Percentiles rank a stretch among this genome's conserved stretches.
phyloP scores from a whole-genome alignment of 2,329 filamentous ascomycete genomes.

The Stemphylium beticola region DNA sequence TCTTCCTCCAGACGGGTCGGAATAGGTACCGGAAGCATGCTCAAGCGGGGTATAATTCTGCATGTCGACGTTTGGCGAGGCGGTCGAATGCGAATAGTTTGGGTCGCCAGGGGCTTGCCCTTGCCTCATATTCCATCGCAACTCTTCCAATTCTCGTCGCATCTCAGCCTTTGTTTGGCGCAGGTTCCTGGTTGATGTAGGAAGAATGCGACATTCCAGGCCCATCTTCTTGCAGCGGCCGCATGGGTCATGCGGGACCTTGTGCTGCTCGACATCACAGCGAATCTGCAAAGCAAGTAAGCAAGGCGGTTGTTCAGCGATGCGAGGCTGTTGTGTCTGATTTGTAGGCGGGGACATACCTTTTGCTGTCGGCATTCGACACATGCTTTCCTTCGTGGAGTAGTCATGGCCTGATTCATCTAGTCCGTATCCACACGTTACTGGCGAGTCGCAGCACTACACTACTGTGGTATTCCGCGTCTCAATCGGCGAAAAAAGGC shows the following conservation, averaged over 20 bases:
- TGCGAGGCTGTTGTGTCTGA: conserved; percentile 1
- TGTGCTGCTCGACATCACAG: conserved; percentile 48
- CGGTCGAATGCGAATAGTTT: conserved; percentile 35
- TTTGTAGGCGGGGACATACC: conserved; percentile 27
- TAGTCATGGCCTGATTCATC: conserved; percentile 37
- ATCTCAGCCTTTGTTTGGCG: conserved; percentile 49
- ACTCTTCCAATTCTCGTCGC: conserved; percentile 45
- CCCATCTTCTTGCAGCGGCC: conserved; percentile 46
- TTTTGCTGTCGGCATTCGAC: conserved; percentile 49
- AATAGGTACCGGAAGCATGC: conserved; percentile 34
- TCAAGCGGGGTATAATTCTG: conserved; percentile 36
- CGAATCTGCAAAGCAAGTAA: conserved; percentile 39
- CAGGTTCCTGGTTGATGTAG: conserved; percentile 46
- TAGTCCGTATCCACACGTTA: conserved; percentile 29
- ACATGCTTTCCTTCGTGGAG: conserved; percentile 46
- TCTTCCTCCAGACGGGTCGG: conserved; percentile 31
- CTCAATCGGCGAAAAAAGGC: conserved; percentile 38
- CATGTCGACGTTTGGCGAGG: conserved; percentile 36
- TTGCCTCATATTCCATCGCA: conserved; percentile 46
- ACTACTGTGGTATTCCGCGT: conserved; percentile 19
- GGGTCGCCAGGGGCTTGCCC: conserved; percentile 32
- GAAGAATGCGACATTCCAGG: conserved; percentile 45
- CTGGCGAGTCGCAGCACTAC: conserved; percentile 26
- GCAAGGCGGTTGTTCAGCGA: conserved; percentile 1
- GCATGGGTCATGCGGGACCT: conserved; percentile 46